phyloP scores from a whole-genome alignment of 2,329 filamentous ascomycete species.

The Hypoxylon sp. region DNA sequence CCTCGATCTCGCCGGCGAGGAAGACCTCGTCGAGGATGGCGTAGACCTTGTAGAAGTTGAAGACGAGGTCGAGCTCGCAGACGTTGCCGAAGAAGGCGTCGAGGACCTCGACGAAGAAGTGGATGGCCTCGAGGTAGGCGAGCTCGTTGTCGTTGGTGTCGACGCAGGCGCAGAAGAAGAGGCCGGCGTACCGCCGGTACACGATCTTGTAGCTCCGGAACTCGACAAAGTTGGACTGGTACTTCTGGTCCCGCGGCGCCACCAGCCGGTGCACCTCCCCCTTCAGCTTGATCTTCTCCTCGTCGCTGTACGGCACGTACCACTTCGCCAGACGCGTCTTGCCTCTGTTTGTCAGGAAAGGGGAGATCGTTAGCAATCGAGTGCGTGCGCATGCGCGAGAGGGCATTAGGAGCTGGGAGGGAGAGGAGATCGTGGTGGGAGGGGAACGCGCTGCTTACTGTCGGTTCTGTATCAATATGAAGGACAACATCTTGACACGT shows the following conservation, averaged over 20 bases:
- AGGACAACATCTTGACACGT: constrained; percentile 49
- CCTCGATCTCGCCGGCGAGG: constrained; percentile 93
- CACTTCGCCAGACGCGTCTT: constrained; percentile 98
- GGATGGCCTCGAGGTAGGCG: constrained; percentile 94
- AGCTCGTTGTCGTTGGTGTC: constrained; percentile 99
- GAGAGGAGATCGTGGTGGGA: not conserved
- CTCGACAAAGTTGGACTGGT: constrained; percentile 99
- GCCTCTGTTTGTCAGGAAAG: constrained; percentile 72
- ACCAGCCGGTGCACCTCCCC: constrained; percentile 98
- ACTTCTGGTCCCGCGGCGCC: constrained; percentile 96
- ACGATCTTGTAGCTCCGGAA: constrained; percentile 94
- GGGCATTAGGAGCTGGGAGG: not conserved
- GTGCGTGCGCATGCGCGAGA: not conserved
- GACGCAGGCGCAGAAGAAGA: constrained; percentile 99
- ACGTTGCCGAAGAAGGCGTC: constrained; percentile 99
- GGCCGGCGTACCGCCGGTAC: constrained; percentile 94
- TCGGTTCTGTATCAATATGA: constrained; percentile 54
- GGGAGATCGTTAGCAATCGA: not conserved
- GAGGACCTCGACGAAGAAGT: constrained; percentile 99
- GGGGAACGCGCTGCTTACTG: constrained; percentile 45
- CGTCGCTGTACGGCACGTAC: constrained; percentile 98
- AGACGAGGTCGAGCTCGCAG: constrained; percentile 92
- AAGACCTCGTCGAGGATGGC: constrained; percentile 99
- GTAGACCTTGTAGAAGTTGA: constrained; percentile 89
- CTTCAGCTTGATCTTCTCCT: constrained; percentile 98